Percentiles rank a stretch among this genome's conserved stretches.
Conservation (phyloP, 495 filamentous ascomycete genomes). For the Pyrenopolyporus hunteri region DNA sequence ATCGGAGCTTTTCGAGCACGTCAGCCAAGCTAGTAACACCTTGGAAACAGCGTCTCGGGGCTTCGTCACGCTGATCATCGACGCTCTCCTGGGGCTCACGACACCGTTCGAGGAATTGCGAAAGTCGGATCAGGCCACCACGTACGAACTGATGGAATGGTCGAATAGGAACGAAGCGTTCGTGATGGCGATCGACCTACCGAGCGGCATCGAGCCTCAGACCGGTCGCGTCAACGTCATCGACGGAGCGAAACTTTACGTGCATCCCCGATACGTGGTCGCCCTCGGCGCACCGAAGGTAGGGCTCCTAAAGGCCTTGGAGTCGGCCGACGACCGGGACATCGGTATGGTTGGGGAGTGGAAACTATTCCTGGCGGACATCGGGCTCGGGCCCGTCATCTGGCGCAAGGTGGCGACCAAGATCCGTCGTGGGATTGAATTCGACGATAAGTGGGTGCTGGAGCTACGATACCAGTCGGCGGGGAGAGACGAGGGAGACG, state of each 20-base stretch:
- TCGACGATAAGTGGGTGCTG: slow-evolving; percentile 84
- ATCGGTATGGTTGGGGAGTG: slow-evolving; percentile 58
- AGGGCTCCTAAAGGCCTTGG: slow-evolving; percentile 75
- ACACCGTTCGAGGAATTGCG: slow-evolving; percentile 82
- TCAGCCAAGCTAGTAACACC: slow-evolving; percentile 40
- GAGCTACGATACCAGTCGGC: slow-evolving; percentile 57
- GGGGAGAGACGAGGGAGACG: slow-evolving; percentile 33
- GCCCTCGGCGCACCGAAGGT: slow-evolving; percentile 83
- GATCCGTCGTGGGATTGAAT: slow-evolving; percentile 79
- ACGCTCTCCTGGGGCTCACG: slow-evolving; percentile 85
- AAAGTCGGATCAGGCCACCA: slow-evolving; percentile 79
- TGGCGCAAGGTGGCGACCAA: slow-evolving; percentile 88
- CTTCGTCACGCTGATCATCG: slow-evolving; percentile 79
- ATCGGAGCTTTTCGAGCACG: slow-evolving; percentile 57
- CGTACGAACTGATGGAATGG: slow-evolving; percentile 85
- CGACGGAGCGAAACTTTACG: slow-evolving; percentile 73
- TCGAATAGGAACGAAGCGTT: slow-evolving; percentile 79
- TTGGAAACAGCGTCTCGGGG: slow-evolving; percentile 42
- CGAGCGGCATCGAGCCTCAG: slow-evolving; percentile 81
- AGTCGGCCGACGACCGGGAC: slow-evolving; percentile 61
- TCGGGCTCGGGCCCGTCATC: slow-evolving; percentile 78
- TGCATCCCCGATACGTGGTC: slow-evolving; percentile 77
- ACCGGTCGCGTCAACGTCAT: slow-evolving; percentile 64
- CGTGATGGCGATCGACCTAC: slow-evolving; percentile 83
- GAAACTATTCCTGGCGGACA: slow-evolving; percentile 82